Evolutionary conservation across 2,329 filamentous ascomycete genomes (phyloP), one percentile per base, ranked within the genome.

Genomic region (Penicillium sclerotigenum): DNA sequence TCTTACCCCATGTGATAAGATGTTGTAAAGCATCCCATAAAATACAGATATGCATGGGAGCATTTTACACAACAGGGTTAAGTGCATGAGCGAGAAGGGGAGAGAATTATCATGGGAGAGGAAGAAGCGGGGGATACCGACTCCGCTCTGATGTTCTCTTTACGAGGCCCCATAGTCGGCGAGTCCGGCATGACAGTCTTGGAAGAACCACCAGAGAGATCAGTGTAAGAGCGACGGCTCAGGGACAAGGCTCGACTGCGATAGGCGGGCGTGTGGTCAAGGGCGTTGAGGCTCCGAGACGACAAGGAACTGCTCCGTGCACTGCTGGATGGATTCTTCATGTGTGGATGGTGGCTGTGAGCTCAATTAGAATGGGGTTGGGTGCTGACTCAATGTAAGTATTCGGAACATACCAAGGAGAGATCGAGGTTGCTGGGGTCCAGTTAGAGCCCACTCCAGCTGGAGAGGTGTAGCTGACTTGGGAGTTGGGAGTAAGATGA

Each of bases 361-460:
- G 52, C 28, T 28, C 57, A 41, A 63, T 78, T 58, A 77, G 71
- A 47, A 45, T 29, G 22, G 22, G 3, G 11, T 29, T 20, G n/a
- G 3, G 40, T 37, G 45, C 18, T 20, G 5, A 26, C 50, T 29
- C 11, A 47, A 5, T 33, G 42, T 38, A 33, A 52, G 43, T 37
- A 36, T 52, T 36, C 11, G 4, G 47, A 72, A 73, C 76, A 68
- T 74, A 79, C 77, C 75, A 73, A 59, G 77, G 77, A 49, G 77
- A 79, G 53, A 79, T 77, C 16, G 77, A 78, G 49, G 77, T 78
- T 53, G 76, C 77, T 22, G 77, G 77, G 55, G 77, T 79, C 74
- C 76, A 79, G 56, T 70, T 68, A 47, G 73, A 68, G 54, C 71
- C 73, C 34, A 73, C 68, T 43, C 73, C 76, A 51, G 70, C 68